Evolutionary conservation across 192 early-diverging fungal species (phyloP), one percentile per base, ranked within the genome.

Genomic region (Mortierella hygrophila): DNA sequence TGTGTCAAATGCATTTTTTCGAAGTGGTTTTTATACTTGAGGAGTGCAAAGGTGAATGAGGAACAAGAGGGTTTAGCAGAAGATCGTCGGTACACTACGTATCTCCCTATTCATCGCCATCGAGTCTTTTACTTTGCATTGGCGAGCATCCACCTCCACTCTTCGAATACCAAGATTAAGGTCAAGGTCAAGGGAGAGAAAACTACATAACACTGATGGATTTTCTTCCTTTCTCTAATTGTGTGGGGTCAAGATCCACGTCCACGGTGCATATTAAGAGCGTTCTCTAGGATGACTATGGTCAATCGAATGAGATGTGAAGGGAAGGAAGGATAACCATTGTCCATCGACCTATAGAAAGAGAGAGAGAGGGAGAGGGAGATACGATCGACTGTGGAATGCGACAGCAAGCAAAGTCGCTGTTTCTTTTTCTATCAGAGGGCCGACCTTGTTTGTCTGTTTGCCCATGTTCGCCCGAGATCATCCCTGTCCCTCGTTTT

Each of bases 351-450:
- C 47, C 20, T 21, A 52, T 9, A 6, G 20, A 60, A 29, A 15
- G 23, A 57, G 55, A 23, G 21, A 29, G 57, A 65, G 11, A 57
- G 0, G 11, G 26, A 52, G 18, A 16, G 18, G 18, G 49, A 20
- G 49, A 52, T 52, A 32, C 29, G 60, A 65, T 65, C 26, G 29
- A 11, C 10, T 35, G 13, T 65, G 60, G 60, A 65, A 65, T 65
- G 60, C 60, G 49, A 21, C 49, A 21, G 18, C 49, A 21, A 52
- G 5, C 49, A 46, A 46, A 9, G 44, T 3, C 20, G 69, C 7
- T 37, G 46, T 42, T 18, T 35, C 76, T 82, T 82, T 82, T 82
- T 77, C 81, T 82, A 82, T 82, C 81, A 82, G 65, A 68, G 29
- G 44, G 11, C 13, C 20, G n/a, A 49, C 41, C 26, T 46, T 72